Evolutionary conservation across 2,329 filamentous ascomycete species (phyloP).

Genomic region (Stagonosporopsis chrysanthemi): DNA sequence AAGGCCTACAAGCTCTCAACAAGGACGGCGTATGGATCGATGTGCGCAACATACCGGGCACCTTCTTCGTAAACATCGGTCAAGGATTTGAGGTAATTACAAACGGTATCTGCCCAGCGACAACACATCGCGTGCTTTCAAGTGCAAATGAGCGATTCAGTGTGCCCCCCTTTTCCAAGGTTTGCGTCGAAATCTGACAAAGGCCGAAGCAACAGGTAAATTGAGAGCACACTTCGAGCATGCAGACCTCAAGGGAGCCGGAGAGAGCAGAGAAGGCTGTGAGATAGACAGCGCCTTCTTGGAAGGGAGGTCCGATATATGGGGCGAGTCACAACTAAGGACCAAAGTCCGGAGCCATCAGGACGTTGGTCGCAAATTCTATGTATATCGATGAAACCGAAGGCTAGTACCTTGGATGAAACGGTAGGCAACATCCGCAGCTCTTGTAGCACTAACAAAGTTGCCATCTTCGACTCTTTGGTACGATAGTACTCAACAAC

Average conservation of each 20-base stretch:
- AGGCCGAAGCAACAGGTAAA: not conserved
- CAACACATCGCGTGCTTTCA: slow-evolving; percentile 2
- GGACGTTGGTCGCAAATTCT: not conserved
- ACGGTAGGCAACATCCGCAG: no score
- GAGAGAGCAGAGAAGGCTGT: not conserved
- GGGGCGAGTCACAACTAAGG: slow-evolving; percentile 2
- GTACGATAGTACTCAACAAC: no score
- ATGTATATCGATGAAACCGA: not conserved
- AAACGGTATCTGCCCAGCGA: not conserved
- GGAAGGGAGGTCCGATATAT: not conserved
- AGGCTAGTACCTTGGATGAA: not conserved
- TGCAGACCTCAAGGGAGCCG: not conserved
- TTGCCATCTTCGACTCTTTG: no score
- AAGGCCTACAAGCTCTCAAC: not conserved
- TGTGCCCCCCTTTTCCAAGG: slow-evolving; percentile 1
- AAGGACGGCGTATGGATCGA: not conserved
- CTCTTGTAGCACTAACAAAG: no score
- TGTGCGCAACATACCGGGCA: slow-evolving; percentile 1
- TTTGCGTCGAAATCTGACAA: not conserved
- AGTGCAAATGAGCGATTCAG: not conserved
- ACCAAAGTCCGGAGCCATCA: not conserved
- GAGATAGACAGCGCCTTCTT: not conserved
- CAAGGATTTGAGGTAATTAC: slow-evolving; percentile 1
- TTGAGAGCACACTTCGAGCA: not conserved
- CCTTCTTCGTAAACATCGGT: not conserved